phyloP scores from a whole-genome alignment of 257 asterid genomes.

The Solanum sitiens region DNA sequence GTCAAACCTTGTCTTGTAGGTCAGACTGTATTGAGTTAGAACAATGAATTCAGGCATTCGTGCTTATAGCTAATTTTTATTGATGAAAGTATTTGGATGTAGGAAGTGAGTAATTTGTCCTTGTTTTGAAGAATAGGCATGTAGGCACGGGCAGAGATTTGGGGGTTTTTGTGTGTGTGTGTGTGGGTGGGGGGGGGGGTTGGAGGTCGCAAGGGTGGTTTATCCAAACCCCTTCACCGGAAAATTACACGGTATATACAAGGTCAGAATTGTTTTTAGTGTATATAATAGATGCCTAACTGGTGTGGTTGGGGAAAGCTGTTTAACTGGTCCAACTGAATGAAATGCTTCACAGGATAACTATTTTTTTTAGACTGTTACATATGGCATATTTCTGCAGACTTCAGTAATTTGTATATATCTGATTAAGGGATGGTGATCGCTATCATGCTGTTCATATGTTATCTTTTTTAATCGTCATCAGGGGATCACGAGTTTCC shows the following conservation, averaged over 20 bases:
- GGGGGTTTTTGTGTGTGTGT: not conserved
- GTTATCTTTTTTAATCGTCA: not conserved
- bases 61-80: not conserved
- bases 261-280: not conserved
- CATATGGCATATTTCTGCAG: not conserved
- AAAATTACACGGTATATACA: not conserved
- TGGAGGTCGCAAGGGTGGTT: not conserved
- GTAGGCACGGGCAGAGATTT: not conserved
- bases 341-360: not conserved
- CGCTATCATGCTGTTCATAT: not conserved
- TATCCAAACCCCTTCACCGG: not conserved
- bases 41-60: not conserved
- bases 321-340: not conserved
- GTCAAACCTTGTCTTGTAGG: not conserved
- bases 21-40: not conserved
- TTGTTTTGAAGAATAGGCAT: not conserved
- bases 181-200: not conserved
- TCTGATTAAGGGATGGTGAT: not conserved
- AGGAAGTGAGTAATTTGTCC: not conserved
- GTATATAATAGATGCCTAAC: not conserved
- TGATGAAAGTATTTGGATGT: not conserved
- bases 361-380: not conserved
- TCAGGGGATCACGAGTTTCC: not conserved
- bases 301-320: not conserved
- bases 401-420: not conserved